These are phyloP conservation scores for Leptodermis oblonga DNA, from an alignment of 257 asterid species.

Conservation along the genomic window DNA sequence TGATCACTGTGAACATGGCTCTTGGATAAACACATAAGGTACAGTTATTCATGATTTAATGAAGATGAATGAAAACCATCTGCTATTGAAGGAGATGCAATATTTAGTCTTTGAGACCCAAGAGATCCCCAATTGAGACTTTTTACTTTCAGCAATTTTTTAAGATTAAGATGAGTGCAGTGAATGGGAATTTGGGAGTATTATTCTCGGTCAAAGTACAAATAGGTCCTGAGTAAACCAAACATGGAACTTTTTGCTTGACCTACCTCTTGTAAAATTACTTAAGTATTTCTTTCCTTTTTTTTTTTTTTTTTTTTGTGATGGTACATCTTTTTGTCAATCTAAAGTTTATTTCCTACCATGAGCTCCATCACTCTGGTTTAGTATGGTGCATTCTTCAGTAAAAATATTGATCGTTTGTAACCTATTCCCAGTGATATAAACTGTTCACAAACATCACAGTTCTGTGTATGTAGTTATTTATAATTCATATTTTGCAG, in stretches of 20 bases:
- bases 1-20: neutral
- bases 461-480: neutral
- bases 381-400: too few species aligned
- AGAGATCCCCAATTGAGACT: neutral
- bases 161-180: neutral
- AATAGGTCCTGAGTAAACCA: neutral
- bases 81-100: neutral
- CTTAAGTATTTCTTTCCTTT: neutral
- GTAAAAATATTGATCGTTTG: neutral
- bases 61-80: neutral
- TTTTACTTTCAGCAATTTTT: neutral
- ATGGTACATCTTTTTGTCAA: too few species aligned
- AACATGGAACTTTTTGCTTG: neutral
- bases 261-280: neutral
- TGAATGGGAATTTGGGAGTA: neutral
- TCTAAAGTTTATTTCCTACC: neutral
- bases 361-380: neutral
- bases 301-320: too few species aligned
- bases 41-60: neutral
- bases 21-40: neutral
- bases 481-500: constrained; percentile 36
- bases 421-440: neutral
- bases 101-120: neutral
- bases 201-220: neutral
- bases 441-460: neutral